A percentile compares a stretch with the other conserved stretches of the same genome.
These are phyloP conservation scores for Brachypodium distachyon DNA, from an alignment of 202 grass and related monocot genomes.

Conservation along the genomic window DNA sequence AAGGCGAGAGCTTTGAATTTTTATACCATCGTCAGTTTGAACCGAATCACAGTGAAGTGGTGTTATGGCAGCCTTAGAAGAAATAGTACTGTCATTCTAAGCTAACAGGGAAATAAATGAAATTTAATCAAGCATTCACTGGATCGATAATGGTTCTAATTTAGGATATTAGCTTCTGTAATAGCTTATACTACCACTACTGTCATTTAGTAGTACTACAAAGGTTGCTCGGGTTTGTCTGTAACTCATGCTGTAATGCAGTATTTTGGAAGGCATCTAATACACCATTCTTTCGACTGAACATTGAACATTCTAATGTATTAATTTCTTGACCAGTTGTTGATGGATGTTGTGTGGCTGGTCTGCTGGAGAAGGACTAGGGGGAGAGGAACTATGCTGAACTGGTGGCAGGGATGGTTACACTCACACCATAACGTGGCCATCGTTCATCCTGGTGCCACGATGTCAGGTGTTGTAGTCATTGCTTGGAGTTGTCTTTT, in stretches of 20 bases:
- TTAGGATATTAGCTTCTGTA: neutral
- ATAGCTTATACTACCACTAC: neutral
- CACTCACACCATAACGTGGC: neutral
- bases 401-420: neutral
- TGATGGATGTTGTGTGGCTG: neutral
- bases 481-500: neutral
- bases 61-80: slow-evolving; percentile 7
- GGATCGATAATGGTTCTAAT: neutral
- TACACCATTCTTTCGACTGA: neutral
- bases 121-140: neutral
- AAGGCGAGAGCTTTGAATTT: slow-evolving; percentile 1
- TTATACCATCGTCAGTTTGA: neutral
- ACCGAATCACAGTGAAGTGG: neutral
- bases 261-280: neutral
- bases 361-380: neutral
- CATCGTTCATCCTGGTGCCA: neutral
- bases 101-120: neutral
- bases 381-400: slow-evolving; percentile 7
- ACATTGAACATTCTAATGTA: neutral
- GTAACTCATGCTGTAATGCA: neutral
- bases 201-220: neutral
- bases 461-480: neutral
- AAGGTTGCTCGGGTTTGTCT: too few species aligned
- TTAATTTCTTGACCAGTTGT: neutral
- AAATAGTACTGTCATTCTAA: neutral